Conservation (phyloP, 495 filamentous ascomycete genomes). For the Penicillium maclennaniae region DNA sequence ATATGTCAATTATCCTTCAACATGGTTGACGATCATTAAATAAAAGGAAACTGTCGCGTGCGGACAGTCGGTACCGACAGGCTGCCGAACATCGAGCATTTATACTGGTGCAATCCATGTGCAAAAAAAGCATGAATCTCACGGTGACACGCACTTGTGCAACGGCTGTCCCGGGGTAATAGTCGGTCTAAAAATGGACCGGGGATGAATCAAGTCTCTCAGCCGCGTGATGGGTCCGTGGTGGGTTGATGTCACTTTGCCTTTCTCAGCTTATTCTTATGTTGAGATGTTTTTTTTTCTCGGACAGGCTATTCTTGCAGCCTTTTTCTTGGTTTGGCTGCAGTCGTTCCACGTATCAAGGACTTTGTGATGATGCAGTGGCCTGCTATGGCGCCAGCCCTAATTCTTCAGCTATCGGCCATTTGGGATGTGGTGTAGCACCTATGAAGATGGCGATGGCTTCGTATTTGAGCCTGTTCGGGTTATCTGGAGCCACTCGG, state of each 20-base stretch:
- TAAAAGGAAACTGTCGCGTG: not conserved
- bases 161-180: conserved; percentile 8
- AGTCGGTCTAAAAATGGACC: conserved; percentile 13
- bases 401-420: conserved; percentile 12
- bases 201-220: not conserved
- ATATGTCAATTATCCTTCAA: too few species aligned
- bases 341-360: conserved; percentile 12
- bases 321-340: conserved; percentile 1
- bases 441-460: not conserved
- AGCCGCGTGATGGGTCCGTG: conserved; percentile 8
- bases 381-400: not conserved
- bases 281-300: not conserved
- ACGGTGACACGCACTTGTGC: conserved; percentile 26
- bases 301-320: not conserved
- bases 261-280: conserved; percentile 8
- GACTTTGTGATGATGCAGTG: conserved; percentile 3
- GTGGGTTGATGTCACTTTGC: not conserved
- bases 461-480: not conserved
- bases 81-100: not conserved
- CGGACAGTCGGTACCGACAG: not conserved
- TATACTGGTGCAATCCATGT: not conserved
- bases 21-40: not conserved
- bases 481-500: not conserved
- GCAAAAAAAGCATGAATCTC: conserved; percentile 14
- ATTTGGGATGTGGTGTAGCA: conserved; percentile 6